phyloP scores from a whole-genome alignment of 129 eudicot genomes.

The Mikania micrantha region DNA sequence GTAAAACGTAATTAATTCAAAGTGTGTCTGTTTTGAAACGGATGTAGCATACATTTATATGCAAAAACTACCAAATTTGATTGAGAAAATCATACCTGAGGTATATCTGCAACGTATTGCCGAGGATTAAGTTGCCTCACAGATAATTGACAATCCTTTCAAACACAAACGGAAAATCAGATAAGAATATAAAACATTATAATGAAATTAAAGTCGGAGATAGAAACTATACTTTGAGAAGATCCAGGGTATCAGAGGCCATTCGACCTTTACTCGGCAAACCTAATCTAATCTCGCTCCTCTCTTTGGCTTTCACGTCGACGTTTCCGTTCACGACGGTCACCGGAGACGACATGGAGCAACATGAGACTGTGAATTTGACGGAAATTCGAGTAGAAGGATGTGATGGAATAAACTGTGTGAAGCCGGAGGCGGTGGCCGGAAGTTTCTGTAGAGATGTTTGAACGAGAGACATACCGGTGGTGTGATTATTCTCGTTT shows the following conservation, averaged over 20 bases:
- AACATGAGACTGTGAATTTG: constrained; percentile 47
- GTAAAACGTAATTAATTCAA: not conserved
- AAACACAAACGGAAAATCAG: constrained; percentile 9
- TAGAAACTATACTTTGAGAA: constrained; percentile 50
- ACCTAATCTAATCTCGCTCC: constrained; percentile 69
- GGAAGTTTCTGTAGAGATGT: constrained; percentile 39
- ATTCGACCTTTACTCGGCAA: constrained; percentile 92
- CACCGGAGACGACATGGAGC: constrained; percentile 47
- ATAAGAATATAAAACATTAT: not conserved
- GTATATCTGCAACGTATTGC: constrained; percentile 91
- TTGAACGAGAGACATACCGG: constrained; percentile 39
- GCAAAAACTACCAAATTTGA: not conserved
- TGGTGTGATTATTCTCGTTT: not conserved
- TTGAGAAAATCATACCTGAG: constrained; percentile 44
- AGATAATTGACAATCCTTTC: constrained; percentile 79
- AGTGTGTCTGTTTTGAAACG: not conserved
- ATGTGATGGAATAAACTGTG: constrained; percentile 12
- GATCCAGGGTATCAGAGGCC: constrained; percentile 77
- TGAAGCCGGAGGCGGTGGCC: constrained; percentile 3
- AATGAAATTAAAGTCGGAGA: not conserved
- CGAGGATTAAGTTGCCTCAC: constrained; percentile 91
- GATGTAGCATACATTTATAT: not conserved
- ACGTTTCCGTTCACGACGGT: constrained; percentile 47
- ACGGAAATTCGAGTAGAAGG: constrained; percentile 18
- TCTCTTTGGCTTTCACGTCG: constrained; percentile 20